Percentiles rank a stretch among this genome's conserved stretches.
These are phyloP conservation scores for Colletotrichum karsti DNA, from an alignment of 2,329 filamentous ascomycete species.

Conservation along the genomic window DNA sequence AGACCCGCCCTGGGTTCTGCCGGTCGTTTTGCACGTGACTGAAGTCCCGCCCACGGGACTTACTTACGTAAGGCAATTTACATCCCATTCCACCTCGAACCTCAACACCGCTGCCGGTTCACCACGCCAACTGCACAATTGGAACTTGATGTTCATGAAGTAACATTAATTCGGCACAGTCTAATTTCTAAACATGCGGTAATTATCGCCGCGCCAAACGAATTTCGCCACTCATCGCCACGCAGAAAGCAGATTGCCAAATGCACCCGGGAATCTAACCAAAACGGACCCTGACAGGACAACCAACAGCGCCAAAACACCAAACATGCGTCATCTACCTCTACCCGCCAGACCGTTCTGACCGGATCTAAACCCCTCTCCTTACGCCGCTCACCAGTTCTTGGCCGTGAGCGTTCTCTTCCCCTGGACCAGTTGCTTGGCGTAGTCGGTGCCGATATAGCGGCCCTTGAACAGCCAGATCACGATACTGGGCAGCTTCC, in stretches of 20 bases:
- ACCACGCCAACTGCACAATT: not conserved
- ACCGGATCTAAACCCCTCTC: not conserved
- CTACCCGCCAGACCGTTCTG: not conserved
- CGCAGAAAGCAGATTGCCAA: not conserved
- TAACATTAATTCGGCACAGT: not conserved
- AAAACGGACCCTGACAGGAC: not conserved
- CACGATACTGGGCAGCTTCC: conserved; percentile 41
- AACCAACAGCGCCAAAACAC: conserved; percentile 5
- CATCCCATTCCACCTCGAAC: not conserved
- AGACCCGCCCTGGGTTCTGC: not conserved
- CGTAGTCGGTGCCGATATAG: conserved; percentile 34
- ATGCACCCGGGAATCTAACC: not conserved
- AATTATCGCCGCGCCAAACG: not conserved
- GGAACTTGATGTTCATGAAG: not conserved
- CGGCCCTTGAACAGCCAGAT: conserved; percentile 43
- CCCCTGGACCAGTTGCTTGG: conserved; percentile 16
- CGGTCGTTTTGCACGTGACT: no score
- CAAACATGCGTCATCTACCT: not conserved
- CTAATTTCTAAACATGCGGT: not conserved
- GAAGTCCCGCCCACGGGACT: no score
- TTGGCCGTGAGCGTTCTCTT: conserved; percentile 21
- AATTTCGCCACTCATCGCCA: not conserved
- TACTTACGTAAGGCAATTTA: not conserved
- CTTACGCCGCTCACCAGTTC: conserved; percentile 4
- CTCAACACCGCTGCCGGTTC: not conserved